phyloP scores from a whole-genome alignment of 2,329 filamentous ascomycete species.

The Colletotrichum sp. region DNA sequence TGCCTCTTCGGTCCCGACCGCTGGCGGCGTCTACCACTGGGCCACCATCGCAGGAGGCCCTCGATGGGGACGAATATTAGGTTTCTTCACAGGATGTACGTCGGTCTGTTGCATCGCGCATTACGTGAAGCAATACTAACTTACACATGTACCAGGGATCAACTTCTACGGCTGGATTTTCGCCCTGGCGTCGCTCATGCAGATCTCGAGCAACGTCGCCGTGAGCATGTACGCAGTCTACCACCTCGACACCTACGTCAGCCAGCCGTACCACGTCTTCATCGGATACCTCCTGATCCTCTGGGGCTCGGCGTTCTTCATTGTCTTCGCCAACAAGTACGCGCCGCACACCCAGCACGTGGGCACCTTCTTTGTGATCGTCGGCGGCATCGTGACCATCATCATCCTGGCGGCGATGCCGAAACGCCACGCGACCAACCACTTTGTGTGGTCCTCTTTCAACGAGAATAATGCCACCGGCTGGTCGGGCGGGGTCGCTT shows the following conservation, averaged over 20 bases:
- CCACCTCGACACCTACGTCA: slow-evolving; percentile 54
- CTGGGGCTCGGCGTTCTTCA: slow-evolving; percentile 55
- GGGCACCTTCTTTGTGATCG: slow-evolving; percentile 60
- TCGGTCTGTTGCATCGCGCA: neutral
- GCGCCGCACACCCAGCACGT: slow-evolving; percentile 57
- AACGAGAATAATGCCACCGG: slow-evolving; percentile 54
- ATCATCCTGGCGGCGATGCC: slow-evolving; percentile 61
- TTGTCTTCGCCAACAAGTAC: slow-evolving; percentile 62
- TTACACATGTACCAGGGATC: slow-evolving; percentile 34
- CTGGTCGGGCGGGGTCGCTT: slow-evolving; percentile 65
- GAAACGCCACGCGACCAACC: slow-evolving; percentile 49
- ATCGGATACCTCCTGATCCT: slow-evolving; percentile 60
- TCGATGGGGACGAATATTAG: slow-evolving; percentile 55
- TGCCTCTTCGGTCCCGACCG: slow-evolving; percentile 65
- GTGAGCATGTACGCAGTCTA: slow-evolving; percentile 67
- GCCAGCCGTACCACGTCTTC: slow-evolving; percentile 64
- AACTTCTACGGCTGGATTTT: slow-evolving; percentile 69
- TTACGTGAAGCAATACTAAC: neutral
- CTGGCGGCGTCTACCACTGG: slow-evolving; percentile 67
- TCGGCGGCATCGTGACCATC: slow-evolving; percentile 57
- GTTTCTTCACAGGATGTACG: slow-evolving; percentile 46
- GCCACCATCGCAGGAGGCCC: slow-evolving; percentile 62
- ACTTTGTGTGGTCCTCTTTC: slow-evolving; percentile 59
- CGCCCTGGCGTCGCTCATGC: slow-evolving; percentile 61
- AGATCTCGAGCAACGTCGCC: slow-evolving; percentile 63